These are phyloP conservation scores for Kuraishia molischiana DNA, from an alignment of 805 yeast species.

Conservation along the genomic window DNA sequence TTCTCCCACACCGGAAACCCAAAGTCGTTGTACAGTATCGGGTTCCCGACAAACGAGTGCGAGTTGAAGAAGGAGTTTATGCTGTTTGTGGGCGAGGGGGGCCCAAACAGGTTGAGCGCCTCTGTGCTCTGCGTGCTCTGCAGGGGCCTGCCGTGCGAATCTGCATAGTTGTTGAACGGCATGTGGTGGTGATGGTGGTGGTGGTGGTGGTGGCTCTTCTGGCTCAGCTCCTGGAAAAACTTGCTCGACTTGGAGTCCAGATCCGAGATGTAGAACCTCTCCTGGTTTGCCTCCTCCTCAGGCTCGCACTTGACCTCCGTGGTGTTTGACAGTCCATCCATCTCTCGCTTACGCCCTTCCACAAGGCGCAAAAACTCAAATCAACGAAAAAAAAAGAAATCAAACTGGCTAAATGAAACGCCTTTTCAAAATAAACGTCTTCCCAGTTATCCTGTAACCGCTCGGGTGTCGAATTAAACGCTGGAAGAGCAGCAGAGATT, in stretches of 20 bases:
- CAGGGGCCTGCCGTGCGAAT: neutral
- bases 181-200: neutral
- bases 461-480: too few relatives aligned
- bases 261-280: conserved; percentile 18
- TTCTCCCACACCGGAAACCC: neutral
- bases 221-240: conserved; percentile 7
- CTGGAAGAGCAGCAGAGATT: too few relatives aligned
- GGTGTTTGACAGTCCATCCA: too few relatives aligned
- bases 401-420: too few relatives aligned
- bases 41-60: neutral
- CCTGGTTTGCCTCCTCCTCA: conserved; percentile 15
- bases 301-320: too few relatives aligned
- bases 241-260: conserved; percentile 16
- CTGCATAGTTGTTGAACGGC: neutral
- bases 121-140: neutral
- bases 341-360: too few relatives aligned
- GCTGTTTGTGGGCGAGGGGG: neutral
- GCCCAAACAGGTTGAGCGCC: neutral
- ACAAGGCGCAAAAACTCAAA: too few relatives aligned
- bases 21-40: neutral
- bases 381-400: too few relatives aligned
- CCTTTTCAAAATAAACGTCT: too few relatives aligned
- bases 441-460: too few relatives aligned
- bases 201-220: neutral
- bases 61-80: conserved; percentile 1